Conservation (phyloP, 1,139 yeast species). For the Debaryomyces coudertii region DNA sequence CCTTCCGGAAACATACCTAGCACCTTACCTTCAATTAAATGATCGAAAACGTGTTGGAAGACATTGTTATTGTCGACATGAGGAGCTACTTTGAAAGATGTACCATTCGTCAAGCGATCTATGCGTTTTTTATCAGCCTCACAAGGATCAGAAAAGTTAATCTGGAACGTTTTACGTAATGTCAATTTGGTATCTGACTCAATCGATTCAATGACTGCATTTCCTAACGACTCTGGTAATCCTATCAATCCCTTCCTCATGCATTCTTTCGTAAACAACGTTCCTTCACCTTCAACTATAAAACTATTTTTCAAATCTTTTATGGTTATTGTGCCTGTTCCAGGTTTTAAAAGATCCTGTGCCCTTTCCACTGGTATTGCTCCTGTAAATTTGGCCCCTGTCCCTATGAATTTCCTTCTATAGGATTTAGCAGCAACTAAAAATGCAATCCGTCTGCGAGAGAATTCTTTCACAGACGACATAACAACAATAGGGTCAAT, state of each 20-base stretch:
- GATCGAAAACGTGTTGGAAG: conserved; percentile 65
- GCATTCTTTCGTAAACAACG: conserved; percentile 51
- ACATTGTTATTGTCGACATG: conserved; percentile 63
- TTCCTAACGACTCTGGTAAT: conserved; percentile 60
- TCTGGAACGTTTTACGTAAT: conserved; percentile 52
- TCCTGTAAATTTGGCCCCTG: conserved; percentile 57
- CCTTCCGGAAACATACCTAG: conserved; percentile 75
- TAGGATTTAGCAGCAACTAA: conserved; percentile 69
- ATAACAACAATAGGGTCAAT: conserved; percentile 48
- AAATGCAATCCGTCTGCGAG: conserved; percentile 51
- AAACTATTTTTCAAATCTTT: conserved; percentile 33
- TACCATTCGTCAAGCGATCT: conserved; percentile 47
- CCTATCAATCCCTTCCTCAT: conserved; percentile 61
- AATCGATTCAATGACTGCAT: conserved; percentile 55
- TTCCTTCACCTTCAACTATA: conserved; percentile 49
- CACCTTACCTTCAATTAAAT: conserved; percentile 57
- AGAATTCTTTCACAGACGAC: conserved; percentile 37
- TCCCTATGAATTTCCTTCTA: conserved; percentile 54
- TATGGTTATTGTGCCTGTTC: conserved; percentile 49
- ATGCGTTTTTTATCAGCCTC: conserved; percentile 33
- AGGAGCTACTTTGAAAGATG: conserved; percentile 58
- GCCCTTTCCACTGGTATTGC: conserved; percentile 77
- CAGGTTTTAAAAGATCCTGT: conserved; percentile 59
- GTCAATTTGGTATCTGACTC: conserved; percentile 55
- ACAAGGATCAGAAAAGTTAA: conserved; percentile 19